Conservation (phyloP, 176 grass and related monocot genomes). For the Themeda triandra region DNA sequence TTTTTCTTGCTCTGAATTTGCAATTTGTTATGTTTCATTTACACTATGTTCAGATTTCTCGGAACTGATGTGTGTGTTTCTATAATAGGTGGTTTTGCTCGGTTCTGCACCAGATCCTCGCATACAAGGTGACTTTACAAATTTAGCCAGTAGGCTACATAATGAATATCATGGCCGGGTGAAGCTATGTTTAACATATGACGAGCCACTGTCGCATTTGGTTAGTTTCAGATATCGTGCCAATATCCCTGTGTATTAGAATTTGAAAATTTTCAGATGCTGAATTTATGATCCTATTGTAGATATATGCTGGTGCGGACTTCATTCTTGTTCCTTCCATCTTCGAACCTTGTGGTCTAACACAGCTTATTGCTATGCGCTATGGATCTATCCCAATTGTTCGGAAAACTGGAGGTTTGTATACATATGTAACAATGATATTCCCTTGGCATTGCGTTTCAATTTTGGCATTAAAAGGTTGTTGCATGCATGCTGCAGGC, state of each 20-base stretch:
- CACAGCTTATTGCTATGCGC: constrained; percentile 92
- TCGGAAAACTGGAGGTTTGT: constrained; percentile 86
- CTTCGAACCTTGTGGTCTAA: constrained; percentile 94
- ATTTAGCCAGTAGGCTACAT: constrained; percentile 72
- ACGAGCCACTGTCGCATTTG: constrained; percentile 90
- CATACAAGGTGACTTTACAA: constrained; percentile 78
- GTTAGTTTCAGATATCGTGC: constrained; percentile 34
- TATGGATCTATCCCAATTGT: constrained; percentile 97
- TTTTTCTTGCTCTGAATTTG: constrained; percentile 9
- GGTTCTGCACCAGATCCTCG: constrained; percentile 90
- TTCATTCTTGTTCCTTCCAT: constrained; percentile 97
- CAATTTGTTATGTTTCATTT: constrained; percentile 7
- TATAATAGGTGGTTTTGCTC: constrained; percentile 78
- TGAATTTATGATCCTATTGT: constrained; percentile 15
- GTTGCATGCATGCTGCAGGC: constrained; percentile 34
- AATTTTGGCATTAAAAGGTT: not conserved
- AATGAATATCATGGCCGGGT: constrained; percentile 58
- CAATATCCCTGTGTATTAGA: not conserved
- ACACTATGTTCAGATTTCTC: not conserved
- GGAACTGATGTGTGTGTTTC: not conserved
- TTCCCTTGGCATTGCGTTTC: not conserved
- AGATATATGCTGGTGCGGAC: constrained; percentile 98
- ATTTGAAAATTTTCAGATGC: constrained; percentile 4
- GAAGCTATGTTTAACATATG: constrained; percentile 83
- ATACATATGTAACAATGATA: not conserved